Percentiles rank a stretch among this genome's conserved stretches.
These are phyloP conservation scores for Phialemoniopsis sp. DNA, from an alignment of 2,329 filamentous ascomycete genomes.

Conservation along the genomic window DNA sequence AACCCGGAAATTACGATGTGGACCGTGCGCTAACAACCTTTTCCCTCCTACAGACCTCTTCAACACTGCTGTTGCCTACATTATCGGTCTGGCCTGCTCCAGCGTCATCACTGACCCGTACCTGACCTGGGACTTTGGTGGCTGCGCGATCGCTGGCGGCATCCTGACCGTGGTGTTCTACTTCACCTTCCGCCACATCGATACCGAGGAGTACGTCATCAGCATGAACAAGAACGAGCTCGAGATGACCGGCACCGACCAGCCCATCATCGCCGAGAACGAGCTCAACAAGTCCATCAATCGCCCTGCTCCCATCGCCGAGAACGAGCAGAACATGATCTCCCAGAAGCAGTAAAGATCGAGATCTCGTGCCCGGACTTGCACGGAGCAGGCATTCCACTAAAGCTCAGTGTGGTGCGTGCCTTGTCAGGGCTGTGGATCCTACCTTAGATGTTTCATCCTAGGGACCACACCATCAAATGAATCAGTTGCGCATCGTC, in stretches of 20 bases:
- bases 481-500: too few relatives aligned
- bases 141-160: conserved; percentile 38
- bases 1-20: too few relatives aligned
- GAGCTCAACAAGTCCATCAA: conserved; percentile 17
- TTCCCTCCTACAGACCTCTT: too few relatives aligned
- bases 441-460: too few relatives aligned
- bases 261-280: conserved; percentile 11
- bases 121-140: conserved; percentile 45
- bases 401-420: too few relatives aligned
- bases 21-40: too few relatives aligned
- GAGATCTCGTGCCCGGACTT: too few relatives aligned
- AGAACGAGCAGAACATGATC: conserved; percentile 20
- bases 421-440: too few relatives aligned
- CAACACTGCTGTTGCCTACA: conserved; percentile 39
- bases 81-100: conserved; percentile 38
- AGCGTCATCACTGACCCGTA: conserved; percentile 42
- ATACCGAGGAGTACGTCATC: conserved; percentile 38
- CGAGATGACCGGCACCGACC: conserved; percentile 8
- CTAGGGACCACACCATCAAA: too few relatives aligned
- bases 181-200: conserved; percentile 41
- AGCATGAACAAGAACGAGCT: conserved; percentile 27
- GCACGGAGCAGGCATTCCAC: too few relatives aligned
- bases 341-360: conserved; percentile 21
- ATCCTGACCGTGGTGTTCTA: conserved; percentile 38
- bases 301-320: conserved; percentile 15